These are phyloP conservation scores for Suhomyces kunorum DNA, from an alignment of 1,139 yeast genomes.

Conservation along the genomic window DNA sequence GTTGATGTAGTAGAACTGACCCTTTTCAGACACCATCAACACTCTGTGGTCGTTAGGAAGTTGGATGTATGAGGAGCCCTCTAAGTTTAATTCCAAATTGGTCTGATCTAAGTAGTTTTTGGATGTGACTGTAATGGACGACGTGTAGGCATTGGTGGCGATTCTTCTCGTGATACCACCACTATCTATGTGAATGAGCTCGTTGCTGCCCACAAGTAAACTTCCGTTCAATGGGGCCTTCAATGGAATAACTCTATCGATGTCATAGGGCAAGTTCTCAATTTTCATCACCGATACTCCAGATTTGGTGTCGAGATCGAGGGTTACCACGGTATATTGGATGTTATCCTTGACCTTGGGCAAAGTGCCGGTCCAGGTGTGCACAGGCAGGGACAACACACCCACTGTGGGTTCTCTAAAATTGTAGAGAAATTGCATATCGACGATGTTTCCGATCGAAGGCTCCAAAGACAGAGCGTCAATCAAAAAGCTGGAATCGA, in stretches of 20 bases:
- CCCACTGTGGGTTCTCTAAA: constrained; percentile 83
- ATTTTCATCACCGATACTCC: constrained; percentile 69
- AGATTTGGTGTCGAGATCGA: constrained; percentile 62
- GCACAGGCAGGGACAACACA: constrained; percentile 59
- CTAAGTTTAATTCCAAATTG: constrained; percentile 55
- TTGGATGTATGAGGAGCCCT: constrained; percentile 52
- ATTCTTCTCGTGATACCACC: constrained; percentile 74
- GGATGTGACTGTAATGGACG: constrained; percentile 51
- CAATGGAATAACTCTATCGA: constrained; percentile 64
- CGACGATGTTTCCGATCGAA: constrained; percentile 60
- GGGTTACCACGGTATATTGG: constrained; percentile 60
- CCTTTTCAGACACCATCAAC: constrained; percentile 52
- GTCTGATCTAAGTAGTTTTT: constrained; percentile 54
- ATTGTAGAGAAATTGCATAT: constrained; percentile 66
- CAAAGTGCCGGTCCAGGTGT: constrained; percentile 78
- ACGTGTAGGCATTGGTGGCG: constrained; percentile 61
- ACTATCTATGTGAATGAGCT: constrained; percentile 75
- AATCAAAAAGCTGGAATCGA: constrained; percentile 55
- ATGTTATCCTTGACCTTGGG: constrained; percentile 64
- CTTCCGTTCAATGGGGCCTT: constrained; percentile 71
- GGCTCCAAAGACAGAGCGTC: constrained; percentile 59
- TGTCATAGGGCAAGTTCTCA: constrained; percentile 72
- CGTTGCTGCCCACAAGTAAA: constrained; percentile 74
- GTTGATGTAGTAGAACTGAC: constrained; percentile 51
- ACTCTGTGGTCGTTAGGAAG: constrained; percentile 53